Evolutionary conservation across 441 rosid species (phyloP).

Genomic region (Aquilaria agallochum): DNA sequence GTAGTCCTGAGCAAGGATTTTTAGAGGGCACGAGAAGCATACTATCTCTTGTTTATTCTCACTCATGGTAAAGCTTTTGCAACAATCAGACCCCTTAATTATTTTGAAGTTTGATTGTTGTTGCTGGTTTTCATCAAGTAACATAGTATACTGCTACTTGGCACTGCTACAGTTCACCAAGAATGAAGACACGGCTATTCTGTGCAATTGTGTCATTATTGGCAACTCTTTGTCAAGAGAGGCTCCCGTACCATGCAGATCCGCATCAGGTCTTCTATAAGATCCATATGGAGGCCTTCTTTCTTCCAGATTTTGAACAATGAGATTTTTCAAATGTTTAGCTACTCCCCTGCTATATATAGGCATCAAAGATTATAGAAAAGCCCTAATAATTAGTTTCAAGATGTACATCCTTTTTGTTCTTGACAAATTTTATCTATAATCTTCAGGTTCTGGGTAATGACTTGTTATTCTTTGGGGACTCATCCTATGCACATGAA

Average conservation of each 20-base stretch:
- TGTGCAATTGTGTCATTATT: slow-evolving; percentile 54
- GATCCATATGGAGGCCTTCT: no score
- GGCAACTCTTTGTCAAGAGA: slow-evolving; percentile 68
- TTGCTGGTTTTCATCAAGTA: slow-evolving; percentile 10
- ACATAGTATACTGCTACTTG: slow-evolving; percentile 3
- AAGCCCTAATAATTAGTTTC: no score
- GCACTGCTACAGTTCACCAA: slow-evolving; percentile 44
- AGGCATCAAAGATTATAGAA: no score
- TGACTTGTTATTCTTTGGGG: slow-evolving; percentile 61
- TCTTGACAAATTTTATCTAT: no score
- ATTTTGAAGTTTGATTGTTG: slow-evolving; percentile 2
- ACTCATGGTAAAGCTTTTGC: slow-evolving; percentile 50
- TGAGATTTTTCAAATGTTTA: no score
- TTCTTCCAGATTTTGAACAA: no score
- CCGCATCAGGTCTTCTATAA: slow-evolving; percentile 41
- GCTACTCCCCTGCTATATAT: no score
- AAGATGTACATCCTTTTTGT: no score
- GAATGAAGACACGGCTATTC: slow-evolving; percentile 41
- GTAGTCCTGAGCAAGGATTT: slow-evolving; percentile 46
- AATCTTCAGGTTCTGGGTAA: slow-evolving; percentile 52
- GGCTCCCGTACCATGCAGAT: slow-evolving; percentile 60
- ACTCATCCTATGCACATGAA: slow-evolving; percentile 53
- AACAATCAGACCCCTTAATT: slow-evolving; percentile 1
- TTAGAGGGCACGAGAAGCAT: slow-evolving; percentile 45
- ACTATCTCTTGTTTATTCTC: slow-evolving; percentile 41